Conservation (phyloP, 2,329 filamentous ascomycete genomes). For the Chaetomiaceae sp. region DNA sequence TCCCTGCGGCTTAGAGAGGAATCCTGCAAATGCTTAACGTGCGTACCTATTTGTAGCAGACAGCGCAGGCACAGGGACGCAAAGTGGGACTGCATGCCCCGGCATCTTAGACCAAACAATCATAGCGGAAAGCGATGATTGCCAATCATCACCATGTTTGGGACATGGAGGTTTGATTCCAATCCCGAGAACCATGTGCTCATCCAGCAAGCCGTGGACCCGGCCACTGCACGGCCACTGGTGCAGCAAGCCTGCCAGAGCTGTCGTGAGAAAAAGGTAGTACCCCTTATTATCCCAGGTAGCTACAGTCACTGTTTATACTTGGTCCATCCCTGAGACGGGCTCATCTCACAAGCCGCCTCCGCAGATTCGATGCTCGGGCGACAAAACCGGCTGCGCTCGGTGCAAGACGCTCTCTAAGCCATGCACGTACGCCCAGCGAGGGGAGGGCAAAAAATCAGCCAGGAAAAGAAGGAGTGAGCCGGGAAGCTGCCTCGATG, state of each 20-base stretch:
- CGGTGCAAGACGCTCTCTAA: slow-evolving; percentile 4
- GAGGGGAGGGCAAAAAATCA: not conserved
- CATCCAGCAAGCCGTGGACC: slow-evolving; percentile 7
- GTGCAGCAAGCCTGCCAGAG: slow-evolving; percentile 13
- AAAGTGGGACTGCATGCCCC: too few species aligned
- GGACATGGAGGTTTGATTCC: slow-evolving; percentile 8
- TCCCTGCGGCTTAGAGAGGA: too few species aligned
- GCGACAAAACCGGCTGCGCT: slow-evolving; percentile 6
- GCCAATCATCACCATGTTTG: slow-evolving; percentile 6
- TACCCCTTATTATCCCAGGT: too few species aligned
- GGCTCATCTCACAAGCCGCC: too few species aligned
- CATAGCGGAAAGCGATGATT: too few species aligned
- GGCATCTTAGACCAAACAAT: too few species aligned
- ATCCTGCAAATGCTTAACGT: too few species aligned
- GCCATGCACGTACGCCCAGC: slow-evolving; percentile 6
- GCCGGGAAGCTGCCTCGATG: not conserved
- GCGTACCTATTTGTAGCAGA: too few species aligned
- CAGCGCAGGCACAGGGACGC: too few species aligned
- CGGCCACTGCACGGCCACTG: slow-evolving; percentile 7
- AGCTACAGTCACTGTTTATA: too few species aligned
- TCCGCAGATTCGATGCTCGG: slow-evolving; percentile 5
- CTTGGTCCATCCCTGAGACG: too few species aligned
- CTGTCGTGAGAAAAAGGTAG: slow-evolving; percentile 11
- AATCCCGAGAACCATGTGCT: slow-evolving; percentile 7
- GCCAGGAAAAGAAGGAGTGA: not conserved